Percentiles rank a stretch among this genome's conserved stretches.
phyloP scores from a whole-genome alignment of 2,329 filamentous ascomycete genomes.

The Verticillium zaregamsianum region DNA sequence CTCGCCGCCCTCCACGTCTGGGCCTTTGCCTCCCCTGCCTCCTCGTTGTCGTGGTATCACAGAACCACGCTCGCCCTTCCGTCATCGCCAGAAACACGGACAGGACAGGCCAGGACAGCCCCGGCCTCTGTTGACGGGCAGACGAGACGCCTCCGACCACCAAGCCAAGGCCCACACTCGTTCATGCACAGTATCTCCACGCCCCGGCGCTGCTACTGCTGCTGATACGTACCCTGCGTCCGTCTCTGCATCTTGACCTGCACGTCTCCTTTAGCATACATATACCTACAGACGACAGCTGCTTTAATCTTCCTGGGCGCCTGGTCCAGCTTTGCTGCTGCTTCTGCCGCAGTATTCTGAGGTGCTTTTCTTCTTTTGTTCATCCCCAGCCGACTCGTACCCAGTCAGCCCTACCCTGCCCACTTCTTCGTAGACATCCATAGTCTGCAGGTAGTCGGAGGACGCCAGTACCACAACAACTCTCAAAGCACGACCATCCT shows the following conservation, averaged over 20 bases:
- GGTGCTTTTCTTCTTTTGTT: background rate
- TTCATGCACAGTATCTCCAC: slow-evolving; percentile 26
- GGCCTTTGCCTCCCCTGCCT: background rate
- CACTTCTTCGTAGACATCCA: background rate
- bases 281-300: slow-evolving; percentile 9
- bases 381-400: background rate
- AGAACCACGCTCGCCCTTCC: background rate
- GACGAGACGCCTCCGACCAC: background rate
- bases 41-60: background rate
- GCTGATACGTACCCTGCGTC: slow-evolving; percentile 3
- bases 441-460: background rate
- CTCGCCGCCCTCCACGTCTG: background rate
- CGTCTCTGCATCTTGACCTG: slow-evolving; percentile 14
- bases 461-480: background rate
- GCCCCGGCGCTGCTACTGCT: slow-evolving; percentile 7
- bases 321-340: slow-evolving; percentile 3
- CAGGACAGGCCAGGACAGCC: background rate
- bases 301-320: background rate
- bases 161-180: slow-evolving; percentile 20
- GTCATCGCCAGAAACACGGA: background rate
- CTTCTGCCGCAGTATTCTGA: background rate
- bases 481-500: background rate
- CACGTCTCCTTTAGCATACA: slow-evolving; percentile 26
- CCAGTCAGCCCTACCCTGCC: background rate
- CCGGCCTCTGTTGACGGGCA: background rate